These are phyloP conservation scores for Barnettozyma pratensis DNA, from an alignment of 805 yeast species.

Conservation along the genomic window DNA sequence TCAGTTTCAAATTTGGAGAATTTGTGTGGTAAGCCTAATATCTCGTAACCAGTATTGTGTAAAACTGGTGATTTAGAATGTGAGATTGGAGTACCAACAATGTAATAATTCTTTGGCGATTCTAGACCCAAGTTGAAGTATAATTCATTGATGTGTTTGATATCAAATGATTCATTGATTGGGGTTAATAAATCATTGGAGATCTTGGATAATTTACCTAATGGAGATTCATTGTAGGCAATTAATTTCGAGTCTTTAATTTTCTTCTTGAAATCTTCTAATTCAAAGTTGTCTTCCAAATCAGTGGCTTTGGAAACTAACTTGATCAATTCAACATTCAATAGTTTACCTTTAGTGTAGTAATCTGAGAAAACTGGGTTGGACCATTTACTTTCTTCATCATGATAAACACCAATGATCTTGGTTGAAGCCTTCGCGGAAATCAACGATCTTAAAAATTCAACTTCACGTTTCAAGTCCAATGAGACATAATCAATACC, in stretches of 20 bases:
- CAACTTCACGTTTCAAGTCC: constrained; percentile 64
- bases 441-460: constrained; percentile 46
- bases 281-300: constrained; percentile 60
- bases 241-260: constrained; percentile 61
- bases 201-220: constrained; percentile 76
- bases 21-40: constrained; percentile 71
- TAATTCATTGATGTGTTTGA: constrained; percentile 57
- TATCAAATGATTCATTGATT: constrained; percentile 64
- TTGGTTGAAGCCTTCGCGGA: constrained; percentile 54
- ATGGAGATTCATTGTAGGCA: constrained; percentile 75
- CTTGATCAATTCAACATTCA: constrained; percentile 71
- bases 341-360: constrained; percentile 58
- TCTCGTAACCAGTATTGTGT: constrained; percentile 73
- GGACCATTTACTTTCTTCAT: constrained; percentile 29
- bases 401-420: constrained; percentile 75
- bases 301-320: constrained; percentile 73
- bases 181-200: constrained; percentile 77
- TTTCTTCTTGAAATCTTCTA: constrained; percentile 62
- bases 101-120: constrained; percentile 51
- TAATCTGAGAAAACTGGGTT: constrained; percentile 45
- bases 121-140: constrained; percentile 60
- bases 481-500: constrained; percentile 82
- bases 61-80: constrained; percentile 89
- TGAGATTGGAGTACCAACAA: constrained; percentile 75
- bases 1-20: constrained; percentile 67